Evolutionary conservation across 495 filamentous ascomycete species (phyloP).

Genomic region (Pseudotulostoma volvatum): DNA sequence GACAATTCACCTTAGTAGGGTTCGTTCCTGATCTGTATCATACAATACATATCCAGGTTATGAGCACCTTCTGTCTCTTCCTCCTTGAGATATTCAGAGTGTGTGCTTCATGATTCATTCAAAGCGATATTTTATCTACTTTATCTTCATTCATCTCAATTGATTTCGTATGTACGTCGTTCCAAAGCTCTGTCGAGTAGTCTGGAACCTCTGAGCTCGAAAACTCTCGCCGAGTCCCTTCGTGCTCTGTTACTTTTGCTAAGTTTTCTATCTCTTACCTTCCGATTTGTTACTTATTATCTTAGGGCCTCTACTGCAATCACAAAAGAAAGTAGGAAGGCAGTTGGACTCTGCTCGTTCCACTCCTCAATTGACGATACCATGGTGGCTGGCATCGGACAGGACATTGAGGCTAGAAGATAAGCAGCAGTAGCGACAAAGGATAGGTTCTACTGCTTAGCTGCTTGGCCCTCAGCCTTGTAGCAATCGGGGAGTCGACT

Average conservation of each 20-base stretch:
- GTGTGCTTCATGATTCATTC: not conserved
- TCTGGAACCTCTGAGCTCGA: not conserved
- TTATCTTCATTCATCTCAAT: not conserved
- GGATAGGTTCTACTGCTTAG: no score
- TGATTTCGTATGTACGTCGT: not conserved
- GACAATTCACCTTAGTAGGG: no score
- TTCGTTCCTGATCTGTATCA: no score
- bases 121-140: not conserved
- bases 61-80: no score
- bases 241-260: not conserved
- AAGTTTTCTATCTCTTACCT: not conserved
- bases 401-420: not conserved
- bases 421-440: no score
- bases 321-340: no score
- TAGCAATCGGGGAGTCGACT: no score
- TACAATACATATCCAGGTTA: no score
- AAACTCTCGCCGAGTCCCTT: not conserved
- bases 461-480: no score
- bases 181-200: not conserved
- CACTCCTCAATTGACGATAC: not conserved
- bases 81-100: no score
- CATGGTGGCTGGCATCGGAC: not conserved
- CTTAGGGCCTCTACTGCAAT: not conserved
- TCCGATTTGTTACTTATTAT: not conserved
- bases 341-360: no score